phyloP scores from a whole-genome alignment of 2,329 filamentous ascomycete genomes.

The Teratosphaeria nubilosa region DNA sequence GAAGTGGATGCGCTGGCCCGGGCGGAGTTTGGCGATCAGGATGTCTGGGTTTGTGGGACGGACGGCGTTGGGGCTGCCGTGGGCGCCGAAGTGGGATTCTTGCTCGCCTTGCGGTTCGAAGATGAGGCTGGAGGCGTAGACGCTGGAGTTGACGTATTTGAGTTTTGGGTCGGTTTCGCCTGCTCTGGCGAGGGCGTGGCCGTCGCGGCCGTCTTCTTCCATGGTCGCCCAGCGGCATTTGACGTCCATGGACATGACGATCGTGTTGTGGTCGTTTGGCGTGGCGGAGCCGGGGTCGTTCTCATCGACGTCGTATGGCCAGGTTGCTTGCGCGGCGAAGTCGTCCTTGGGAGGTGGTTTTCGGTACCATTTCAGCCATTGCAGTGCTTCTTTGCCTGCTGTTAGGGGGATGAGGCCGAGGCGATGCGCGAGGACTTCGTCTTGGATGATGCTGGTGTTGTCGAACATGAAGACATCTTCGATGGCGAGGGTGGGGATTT shows the following conservation, averaged over 20 bases:
- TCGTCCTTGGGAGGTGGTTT: slow-evolving; percentile 53
- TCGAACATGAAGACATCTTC: slow-evolving; percentile 89
- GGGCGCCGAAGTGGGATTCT: slow-evolving; percentile 48
- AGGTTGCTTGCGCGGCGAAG: slow-evolving; percentile 32
- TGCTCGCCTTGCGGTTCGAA: slow-evolving; percentile 68
- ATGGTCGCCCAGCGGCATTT: slow-evolving; percentile 66
- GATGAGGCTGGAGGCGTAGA: slow-evolving; percentile 47
- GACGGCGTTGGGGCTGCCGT: slow-evolving; percentile 49
- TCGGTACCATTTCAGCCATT: slow-evolving; percentile 73
- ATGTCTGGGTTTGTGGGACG: slow-evolving; percentile 81
- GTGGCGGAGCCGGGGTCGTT: slow-evolving; percentile 32
- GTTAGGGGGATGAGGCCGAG: slow-evolving; percentile 85
- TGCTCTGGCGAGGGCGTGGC: slow-evolving; percentile 45
- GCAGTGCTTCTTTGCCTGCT: slow-evolving; percentile 65
- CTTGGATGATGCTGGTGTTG: slow-evolving; percentile 96
- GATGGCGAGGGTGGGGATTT: slow-evolving; percentile 88
- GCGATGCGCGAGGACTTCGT: slow-evolving; percentile 86
- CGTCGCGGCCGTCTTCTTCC: slow-evolving; percentile 33
- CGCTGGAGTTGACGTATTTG: slow-evolving; percentile 73
- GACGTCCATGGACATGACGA: slow-evolving; percentile 65
- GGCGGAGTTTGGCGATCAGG: slow-evolving; percentile 84
- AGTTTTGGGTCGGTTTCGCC: slow-evolving; percentile 72
- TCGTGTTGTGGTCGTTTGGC: slow-evolving; percentile 72
- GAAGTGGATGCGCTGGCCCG: slow-evolving; percentile 76
- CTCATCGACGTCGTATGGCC: slow-evolving; percentile 29